Conservation (phyloP, 2,329 filamentous ascomycete genomes). For the Oidium heveae region DNA sequence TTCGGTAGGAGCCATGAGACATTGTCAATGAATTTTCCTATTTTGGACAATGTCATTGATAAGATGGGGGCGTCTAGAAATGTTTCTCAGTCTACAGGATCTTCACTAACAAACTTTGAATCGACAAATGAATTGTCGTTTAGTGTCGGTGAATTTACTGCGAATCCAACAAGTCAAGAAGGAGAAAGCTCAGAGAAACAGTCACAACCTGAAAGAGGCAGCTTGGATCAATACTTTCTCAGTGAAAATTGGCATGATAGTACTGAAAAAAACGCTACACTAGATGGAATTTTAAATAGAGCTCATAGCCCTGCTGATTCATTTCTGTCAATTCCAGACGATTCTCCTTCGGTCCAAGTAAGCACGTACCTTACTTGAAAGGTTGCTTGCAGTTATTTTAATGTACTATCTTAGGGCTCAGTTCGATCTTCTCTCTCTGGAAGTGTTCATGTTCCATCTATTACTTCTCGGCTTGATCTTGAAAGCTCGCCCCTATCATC, state of each 20-base stretch:
- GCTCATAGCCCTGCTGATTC: conserved; percentile 37
- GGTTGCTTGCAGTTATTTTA: not conserved
- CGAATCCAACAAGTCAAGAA: not conserved
- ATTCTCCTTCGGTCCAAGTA: conserved; percentile 65
- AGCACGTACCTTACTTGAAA: conserved; percentile 6
- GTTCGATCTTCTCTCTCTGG: conserved; percentile 40
- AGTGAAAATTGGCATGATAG: not conserved
- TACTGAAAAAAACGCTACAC: not conserved
- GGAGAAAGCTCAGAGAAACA: not conserved
- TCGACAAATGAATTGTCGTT: not conserved
- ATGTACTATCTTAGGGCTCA: conserved; percentile 24
- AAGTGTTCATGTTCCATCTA: conserved; percentile 46
- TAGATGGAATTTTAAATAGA: conserved; percentile 11
- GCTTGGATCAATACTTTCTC: not conserved
- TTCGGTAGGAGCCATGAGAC: conserved; percentile 11
- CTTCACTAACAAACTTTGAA: not conserved
- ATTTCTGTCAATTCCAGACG: conserved; percentile 49
- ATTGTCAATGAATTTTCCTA: conserved; percentile 44
- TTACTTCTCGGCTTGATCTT: conserved; percentile 38
- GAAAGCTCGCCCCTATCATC: conserved; percentile 46
- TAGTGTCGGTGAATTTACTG: not conserved
- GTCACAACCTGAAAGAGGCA: not conserved
- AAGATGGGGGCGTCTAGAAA: not conserved
- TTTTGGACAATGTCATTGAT: conserved; percentile 13
- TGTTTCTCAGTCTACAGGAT: not conserved